Base-by-base conservation (phyloP, 2,329 filamentous ascomycete species). In the Tolypocladium guangdongense region DNA sequence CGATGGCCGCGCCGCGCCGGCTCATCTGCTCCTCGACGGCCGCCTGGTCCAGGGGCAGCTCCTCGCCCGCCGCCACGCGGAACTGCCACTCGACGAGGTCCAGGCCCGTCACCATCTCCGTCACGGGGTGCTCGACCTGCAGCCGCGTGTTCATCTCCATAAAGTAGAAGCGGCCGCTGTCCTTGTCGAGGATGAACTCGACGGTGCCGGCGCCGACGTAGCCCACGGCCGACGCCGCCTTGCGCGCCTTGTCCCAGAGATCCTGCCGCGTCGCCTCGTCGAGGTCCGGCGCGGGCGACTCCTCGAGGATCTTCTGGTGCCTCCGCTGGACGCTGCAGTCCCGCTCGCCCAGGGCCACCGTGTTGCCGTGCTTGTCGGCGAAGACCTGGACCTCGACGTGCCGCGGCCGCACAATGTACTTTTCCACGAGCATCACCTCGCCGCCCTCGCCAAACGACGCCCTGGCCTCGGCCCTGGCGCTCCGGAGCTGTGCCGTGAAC, bases 101-200 rank as follows among this genome's bases (percentile, higher is more conserved):
- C 7, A 82, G 78, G 7, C 82, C 82, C 2, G 82, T 86, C 49
- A 85, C 81, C 76, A 83, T 83, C 67, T 82, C 80, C 46, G 76
- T 97, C 22, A 97, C 93, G 0, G 93, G 93, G 64, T 99, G 93
- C 72, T 99, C 93, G 50, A 99, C 93, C 70, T 99, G 93, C 22
- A 99, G 75, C 51, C 93, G 80, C 0, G 93, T 96, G 64, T 89
- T 87, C 79, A 88, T 87, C 71, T 88, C 86, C 79, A 88, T 86
- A 61, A 88, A 88, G 69, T 82, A 96, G 68, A 93, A 96, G 45
- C 86, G 80, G 49, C 84, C 87, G 7, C 83, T 84, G 61, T 88
- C 83, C 65, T 90, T 87, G 68, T 96, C 90, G 6, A 95, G 84
- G 45, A 96, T 87, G 64, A 91, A 96, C 70, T 96, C 90, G 22